phyloP scores from a whole-genome alignment of 352 stramenopile genomes.

The Phytophthora cryptogea region DNA sequence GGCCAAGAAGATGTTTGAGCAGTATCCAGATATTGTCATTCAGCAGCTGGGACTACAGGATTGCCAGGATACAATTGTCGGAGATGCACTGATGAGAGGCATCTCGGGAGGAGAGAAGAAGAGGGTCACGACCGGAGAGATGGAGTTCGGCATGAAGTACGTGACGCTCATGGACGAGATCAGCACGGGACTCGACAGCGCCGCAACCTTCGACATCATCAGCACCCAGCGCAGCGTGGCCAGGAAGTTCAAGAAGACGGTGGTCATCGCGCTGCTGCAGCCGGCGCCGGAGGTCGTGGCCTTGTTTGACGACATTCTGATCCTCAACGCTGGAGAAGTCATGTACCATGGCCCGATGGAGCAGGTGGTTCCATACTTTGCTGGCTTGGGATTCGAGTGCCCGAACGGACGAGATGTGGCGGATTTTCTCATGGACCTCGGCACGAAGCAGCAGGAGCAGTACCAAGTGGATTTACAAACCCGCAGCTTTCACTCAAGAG shows the following conservation, averaged over 20 bases:
- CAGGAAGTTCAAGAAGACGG: conserved; percentile 44
- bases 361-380: conserved; percentile 42
- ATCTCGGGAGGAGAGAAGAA: conserved; percentile 55
- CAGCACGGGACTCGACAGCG: conserved; percentile 55
- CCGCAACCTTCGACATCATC: conserved; percentile 64
- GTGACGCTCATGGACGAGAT: conserved; percentile 92
- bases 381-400: conserved; percentile 35
- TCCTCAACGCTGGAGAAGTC: conserved; percentile 50
- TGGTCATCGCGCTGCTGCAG: conserved; percentile 85
- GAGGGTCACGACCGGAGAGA: conserved; percentile 80
- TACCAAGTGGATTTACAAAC: conserved; percentile 27
- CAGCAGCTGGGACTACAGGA: conserved; percentile 46
- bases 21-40: conserved; percentile 47
- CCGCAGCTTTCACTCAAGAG: conserved; percentile 20
- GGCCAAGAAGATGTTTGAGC: conserved; percentile 22
- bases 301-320: conserved; percentile 57
- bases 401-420: conserved; percentile 35
- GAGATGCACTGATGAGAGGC: conserved; percentile 44
- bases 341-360: conserved; percentile 44
- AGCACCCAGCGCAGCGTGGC: conserved; percentile 49
- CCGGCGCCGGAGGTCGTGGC: conserved; percentile 61
- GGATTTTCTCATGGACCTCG: conserved; percentile 46
- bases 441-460: conserved; percentile 40
- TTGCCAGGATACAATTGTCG: conserved; percentile 56
- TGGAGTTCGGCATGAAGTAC: conserved; percentile 75